Evolutionary conservation across 164 flowering plant genomes (phyloP).

Genomic region (Pachysandra terminalis): DNA sequence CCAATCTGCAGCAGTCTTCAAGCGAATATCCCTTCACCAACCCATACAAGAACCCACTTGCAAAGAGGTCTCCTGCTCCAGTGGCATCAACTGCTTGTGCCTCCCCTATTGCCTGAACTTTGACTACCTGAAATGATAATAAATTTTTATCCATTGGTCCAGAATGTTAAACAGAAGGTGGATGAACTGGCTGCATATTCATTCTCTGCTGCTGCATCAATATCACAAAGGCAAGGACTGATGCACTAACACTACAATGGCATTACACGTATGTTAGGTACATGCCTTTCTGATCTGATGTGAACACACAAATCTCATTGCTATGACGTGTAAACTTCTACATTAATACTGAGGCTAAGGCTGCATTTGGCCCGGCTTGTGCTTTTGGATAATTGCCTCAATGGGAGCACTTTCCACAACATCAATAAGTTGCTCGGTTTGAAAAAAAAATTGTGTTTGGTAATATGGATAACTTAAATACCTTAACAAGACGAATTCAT

Average conservation of each 20-base stretch:
- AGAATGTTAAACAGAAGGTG: not conserved
- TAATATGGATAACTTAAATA: no score
- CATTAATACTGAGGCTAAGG: no score
- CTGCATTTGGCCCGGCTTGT: no score
- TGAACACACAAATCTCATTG: no score
- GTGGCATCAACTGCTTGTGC: constrained; percentile 77
- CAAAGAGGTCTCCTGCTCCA: constrained; percentile 98
- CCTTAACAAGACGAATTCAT: no score
- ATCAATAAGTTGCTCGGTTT: no score
- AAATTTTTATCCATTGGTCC: no score
- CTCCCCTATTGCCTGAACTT: constrained; percentile 75
- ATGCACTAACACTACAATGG: not conserved
- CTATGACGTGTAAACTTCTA: no score
- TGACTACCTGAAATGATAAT: constrained; percentile 49
- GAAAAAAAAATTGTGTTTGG: no score
- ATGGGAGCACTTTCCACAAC: no score
- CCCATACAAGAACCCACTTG: constrained; percentile 90
- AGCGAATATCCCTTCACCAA: constrained; percentile 71
- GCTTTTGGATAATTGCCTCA: no score
- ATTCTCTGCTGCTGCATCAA: not conserved
- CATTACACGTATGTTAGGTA: not conserved
- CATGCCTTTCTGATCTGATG: not conserved
- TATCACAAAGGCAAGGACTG: no score
- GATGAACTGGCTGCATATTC: not conserved
- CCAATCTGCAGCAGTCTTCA: constrained; percentile 83